Percentiles rank a stretch among this genome's conserved stretches.
Evolutionary conservation across 2,329 filamentous ascomycete genomes (phyloP).

Genomic region (Talaromyces sp.): DNA sequence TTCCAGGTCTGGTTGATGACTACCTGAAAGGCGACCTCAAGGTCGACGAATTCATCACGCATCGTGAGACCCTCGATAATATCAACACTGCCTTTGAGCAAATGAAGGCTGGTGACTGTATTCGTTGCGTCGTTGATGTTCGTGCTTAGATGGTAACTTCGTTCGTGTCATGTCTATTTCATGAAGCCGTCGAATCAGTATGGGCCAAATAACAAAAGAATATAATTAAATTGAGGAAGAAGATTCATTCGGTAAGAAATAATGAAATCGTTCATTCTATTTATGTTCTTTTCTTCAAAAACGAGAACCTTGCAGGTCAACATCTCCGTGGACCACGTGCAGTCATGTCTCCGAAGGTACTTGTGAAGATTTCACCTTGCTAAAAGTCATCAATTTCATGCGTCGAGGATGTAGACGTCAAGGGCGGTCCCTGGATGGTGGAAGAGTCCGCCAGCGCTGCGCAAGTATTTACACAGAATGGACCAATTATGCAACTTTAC

Average conservation of each 20-base stretch:
- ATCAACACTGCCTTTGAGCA: constrained; percentile 89
- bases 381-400: background rate
- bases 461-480: background rate
- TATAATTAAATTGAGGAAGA: background rate
- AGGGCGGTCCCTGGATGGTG: background rate
- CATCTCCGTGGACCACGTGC: background rate
- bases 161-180: background rate
- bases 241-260: background rate
- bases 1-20: constrained; percentile 80
- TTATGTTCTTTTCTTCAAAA: background rate
- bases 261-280: background rate
- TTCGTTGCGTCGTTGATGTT: constrained; percentile 84
- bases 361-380: background rate
- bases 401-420: background rate
- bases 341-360: background rate
- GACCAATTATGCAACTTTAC: background rate
- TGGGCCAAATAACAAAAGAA: background rate
- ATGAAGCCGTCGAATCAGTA: background rate
- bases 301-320: background rate
- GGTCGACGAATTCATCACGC: constrained; percentile 99
- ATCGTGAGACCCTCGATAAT: constrained; percentile 74
- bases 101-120: constrained; percentile 97
- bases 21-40: constrained; percentile 88
- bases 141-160: constrained; percentile 25
- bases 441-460: background rate